phyloP scores from a whole-genome alignment of 257 asterid species.

The Fraxinus quadrangulata region DNA sequence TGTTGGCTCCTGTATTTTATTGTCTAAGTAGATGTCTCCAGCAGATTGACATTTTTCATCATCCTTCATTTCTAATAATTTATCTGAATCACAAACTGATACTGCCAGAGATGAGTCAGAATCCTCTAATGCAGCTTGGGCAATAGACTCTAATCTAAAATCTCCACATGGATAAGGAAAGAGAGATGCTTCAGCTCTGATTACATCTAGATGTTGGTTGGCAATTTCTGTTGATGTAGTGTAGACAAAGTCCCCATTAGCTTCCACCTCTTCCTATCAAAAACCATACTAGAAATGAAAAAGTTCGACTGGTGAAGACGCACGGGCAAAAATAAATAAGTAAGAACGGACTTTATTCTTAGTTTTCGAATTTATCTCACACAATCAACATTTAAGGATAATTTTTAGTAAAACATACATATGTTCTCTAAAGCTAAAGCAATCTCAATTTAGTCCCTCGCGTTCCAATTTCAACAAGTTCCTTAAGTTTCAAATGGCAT shows the following conservation, averaged over 20 bases:
- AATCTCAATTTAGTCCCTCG: too few relatives aligned
- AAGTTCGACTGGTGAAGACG: neutral
- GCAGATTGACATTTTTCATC: slow-evolving; percentile 30
- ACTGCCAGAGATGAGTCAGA: slow-evolving; percentile 36
- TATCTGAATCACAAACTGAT: slow-evolving; percentile 39
- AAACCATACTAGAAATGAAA: slow-evolving; percentile 3
- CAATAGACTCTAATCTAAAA: slow-evolving; percentile 34
- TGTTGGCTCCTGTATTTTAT: slow-evolving; percentile 27
- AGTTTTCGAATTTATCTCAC: neutral
- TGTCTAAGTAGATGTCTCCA: slow-evolving; percentile 29
- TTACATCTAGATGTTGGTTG: slow-evolving; percentile 41
- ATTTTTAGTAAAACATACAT: neutral
- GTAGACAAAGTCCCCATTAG: slow-evolving; percentile 36
- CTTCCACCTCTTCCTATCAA: slow-evolving; percentile 53
- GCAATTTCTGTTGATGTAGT: slow-evolving; percentile 36
- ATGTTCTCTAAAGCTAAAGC: neutral
- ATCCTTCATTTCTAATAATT: slow-evolving; percentile 32
- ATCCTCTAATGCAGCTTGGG: slow-evolving; percentile 30
- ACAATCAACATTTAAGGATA: neutral
- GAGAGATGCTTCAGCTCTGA: slow-evolving; percentile 34
- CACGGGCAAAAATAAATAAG: slow-evolving; percentile 2
- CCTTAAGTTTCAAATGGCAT: too few relatives aligned
- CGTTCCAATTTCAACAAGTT: too few relatives aligned
- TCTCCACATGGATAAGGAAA: slow-evolving; percentile 47
- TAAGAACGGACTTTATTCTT: neutral